Percentiles rank a stretch among this genome's conserved stretches.
Evolutionary conservation across 2,329 filamentous ascomycete genomes (phyloP).

Genomic region (Trichoderma brevicompactum): DNA sequence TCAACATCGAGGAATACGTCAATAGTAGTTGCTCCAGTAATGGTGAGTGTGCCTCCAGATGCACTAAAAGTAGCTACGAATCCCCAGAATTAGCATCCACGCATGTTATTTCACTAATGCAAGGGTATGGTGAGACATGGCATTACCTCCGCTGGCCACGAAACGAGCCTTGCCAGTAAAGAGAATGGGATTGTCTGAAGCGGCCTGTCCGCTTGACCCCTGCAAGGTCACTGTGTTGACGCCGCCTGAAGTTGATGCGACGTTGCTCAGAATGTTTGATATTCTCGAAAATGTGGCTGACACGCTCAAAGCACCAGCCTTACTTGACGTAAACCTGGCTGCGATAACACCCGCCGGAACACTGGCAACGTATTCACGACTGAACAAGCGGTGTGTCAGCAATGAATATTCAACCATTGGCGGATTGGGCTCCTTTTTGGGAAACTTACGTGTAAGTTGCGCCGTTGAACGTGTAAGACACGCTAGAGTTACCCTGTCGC

Average conservation of each 20-base stretch:
- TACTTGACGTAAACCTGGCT: constrained; percentile 34
- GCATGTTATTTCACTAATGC: background rate
- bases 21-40: constrained; percentile 34
- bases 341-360: constrained; percentile 46
- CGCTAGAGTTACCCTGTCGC: constrained; percentile 40
- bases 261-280: constrained; percentile 30
- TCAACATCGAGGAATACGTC: constrained; percentile 38
- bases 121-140: no score
- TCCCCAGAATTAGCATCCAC: background rate
- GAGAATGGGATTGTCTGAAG: constrained; percentile 30
- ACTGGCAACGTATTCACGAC: constrained; percentile 47
- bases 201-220: constrained; percentile 33
- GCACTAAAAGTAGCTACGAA: constrained; percentile 27
- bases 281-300: constrained; percentile 32
- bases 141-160: constrained; percentile 32
- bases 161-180: constrained; percentile 35
- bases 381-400: constrained; percentile 15
- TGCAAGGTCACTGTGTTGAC: constrained; percentile 31
- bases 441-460: constrained; percentile 34
- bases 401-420: background rate
- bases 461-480: constrained; percentile 43
- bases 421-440: constrained; percentile 2
- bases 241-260: constrained; percentile 28
- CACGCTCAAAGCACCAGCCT: constrained; percentile 31
- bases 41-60: constrained; percentile 30